These are phyloP conservation scores for Metschnikowia hibisci DNA, from an alignment of 805 yeast genomes.

Conservation along the genomic window DNA sequence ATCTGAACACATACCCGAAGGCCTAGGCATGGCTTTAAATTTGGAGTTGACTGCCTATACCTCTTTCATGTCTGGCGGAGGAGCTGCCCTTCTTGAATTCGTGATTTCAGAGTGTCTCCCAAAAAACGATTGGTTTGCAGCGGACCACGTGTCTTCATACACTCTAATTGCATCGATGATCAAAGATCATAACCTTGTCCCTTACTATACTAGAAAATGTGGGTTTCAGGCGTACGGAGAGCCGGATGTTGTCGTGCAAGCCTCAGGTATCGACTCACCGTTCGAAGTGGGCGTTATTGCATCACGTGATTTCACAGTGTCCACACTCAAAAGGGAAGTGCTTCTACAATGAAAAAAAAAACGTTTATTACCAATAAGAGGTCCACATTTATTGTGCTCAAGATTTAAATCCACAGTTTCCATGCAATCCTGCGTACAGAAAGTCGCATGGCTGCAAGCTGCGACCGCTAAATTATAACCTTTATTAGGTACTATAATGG, in stretches of 20 bases:
- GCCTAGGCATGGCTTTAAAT: background rate
- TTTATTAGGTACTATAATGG: background rate
- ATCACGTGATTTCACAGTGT: slow-evolving; percentile 37
- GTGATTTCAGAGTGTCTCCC: slow-evolving; percentile 17
- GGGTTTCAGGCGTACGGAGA: slow-evolving; percentile 31
- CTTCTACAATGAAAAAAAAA: background rate
- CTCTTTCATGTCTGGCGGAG: slow-evolving; percentile 44
- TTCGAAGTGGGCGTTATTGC: slow-evolving; percentile 41
- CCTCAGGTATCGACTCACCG: slow-evolving; percentile 13
- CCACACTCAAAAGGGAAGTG: slow-evolving; percentile 29
- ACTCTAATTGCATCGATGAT: slow-evolving; percentile 41
- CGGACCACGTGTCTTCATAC: slow-evolving; percentile 16
- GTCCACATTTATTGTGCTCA: too few relatives aligned
- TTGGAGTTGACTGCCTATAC: slow-evolving; percentile 50
- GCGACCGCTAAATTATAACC: background rate
- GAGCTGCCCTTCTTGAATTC: slow-evolving; percentile 26
- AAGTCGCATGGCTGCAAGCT: background rate
- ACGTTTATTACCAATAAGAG: too few relatives aligned
- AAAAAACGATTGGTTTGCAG: background rate
- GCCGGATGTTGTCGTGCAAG: slow-evolving; percentile 15
- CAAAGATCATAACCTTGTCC: slow-evolving; percentile 46
- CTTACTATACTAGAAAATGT: slow-evolving; percentile 40
- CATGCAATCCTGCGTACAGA: background rate
- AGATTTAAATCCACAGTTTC: background rate
- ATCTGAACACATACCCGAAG: slow-evolving; percentile 3